Percentiles rank a stretch among this genome's conserved stretches.
phyloP scores from a whole-genome alignment of 2,329 filamentous ascomycete species.

The Beauveria sp. region DNA sequence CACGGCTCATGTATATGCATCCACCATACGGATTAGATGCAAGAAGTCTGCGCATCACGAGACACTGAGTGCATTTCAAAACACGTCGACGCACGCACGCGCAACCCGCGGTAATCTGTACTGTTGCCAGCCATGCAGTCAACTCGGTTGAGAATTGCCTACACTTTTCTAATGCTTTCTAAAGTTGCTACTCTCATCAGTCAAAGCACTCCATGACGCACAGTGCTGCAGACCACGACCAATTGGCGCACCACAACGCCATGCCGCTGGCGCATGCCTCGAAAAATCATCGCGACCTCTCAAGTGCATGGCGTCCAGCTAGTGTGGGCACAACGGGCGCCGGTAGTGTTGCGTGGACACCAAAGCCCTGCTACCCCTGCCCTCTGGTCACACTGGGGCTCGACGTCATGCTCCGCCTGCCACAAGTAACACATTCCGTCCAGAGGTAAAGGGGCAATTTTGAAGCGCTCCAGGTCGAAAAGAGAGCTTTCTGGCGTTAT shows the following conservation, averaged over 20 bases:
- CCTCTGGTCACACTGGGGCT: conserved; percentile 9
- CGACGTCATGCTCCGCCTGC: conserved; percentile 12
- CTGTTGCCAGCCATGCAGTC: background rate
- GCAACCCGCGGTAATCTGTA: background rate
- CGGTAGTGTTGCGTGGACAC: conserved; percentile 6
- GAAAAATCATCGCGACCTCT: conserved; percentile 2
- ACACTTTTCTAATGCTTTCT: background rate
- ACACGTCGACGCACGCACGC: background rate
- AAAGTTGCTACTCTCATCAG: background rate
- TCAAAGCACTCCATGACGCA: background rate
- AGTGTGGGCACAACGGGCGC: conserved; percentile 10
- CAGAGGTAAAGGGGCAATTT: background rate
- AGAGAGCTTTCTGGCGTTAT: background rate
- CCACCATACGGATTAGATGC: background rate
- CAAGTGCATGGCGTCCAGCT: conserved; percentile 2
- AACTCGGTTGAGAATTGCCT: background rate
- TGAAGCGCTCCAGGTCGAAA: background rate
- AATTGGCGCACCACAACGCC: conserved; percentile 1
- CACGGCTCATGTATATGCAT: background rate
- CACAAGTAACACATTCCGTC: background rate
- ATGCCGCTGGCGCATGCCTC: background rate
- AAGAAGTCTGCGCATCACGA: conserved; percentile 9
- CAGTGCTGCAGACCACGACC: background rate
- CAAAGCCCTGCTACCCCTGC: conserved; percentile 1
- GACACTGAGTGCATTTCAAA: conserved; percentile 10